Base-by-base conservation (phyloP, 148 eudicot genomes). In the Fagopyrum homotropicum region DNA sequence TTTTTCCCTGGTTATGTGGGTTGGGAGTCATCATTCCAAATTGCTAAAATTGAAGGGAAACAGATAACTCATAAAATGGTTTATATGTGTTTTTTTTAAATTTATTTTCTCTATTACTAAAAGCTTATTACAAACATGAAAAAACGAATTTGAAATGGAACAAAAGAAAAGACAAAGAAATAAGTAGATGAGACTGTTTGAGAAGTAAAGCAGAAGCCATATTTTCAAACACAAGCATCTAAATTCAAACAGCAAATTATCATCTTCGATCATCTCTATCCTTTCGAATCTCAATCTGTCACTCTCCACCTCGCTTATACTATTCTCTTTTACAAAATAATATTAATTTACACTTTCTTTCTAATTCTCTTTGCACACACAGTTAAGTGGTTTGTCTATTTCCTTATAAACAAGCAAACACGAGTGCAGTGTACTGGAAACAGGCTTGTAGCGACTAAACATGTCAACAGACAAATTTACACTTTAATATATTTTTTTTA, bases 341-440 rank as follows among this genome's bases (percentile, higher is more conserved):
- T 55, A 16, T 17, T 19, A 6, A 1, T 55, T 54, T 55, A 16
- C 7, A 17, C 19, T 55, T 15, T 55, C 16, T 16, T 55, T 55
- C 19, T 54, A 6, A 1, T n/a, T 9, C 54, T 50, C 54, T 12
- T 55, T 17, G 5, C 0, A 55, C 26, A 55, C 17, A 4, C n/a
- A 15, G n/a, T 55, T n/a, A 55, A 55, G 16, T 55, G 60, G 60
- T 55, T 55, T 55, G 60, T 55, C 60, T 55, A 55, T 55, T 55
- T 15, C 60, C 60, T n/a, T 55, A 6, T 55, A 55, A 12, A 22
- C 16, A 55, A 55, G 22, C 60, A 55, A 55, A 16, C 29, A 55
- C 0, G 22, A 55, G n/a, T 16, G 22, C 60, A 55, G 22, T n/a
- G 26, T 55, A 55, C 60, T 4, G 7, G 60, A n/a, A 55, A 4